Evolutionary conservation across 2,329 filamentous ascomycete genomes (phyloP).

Genomic region (Blastomyces gilchristii): DNA sequence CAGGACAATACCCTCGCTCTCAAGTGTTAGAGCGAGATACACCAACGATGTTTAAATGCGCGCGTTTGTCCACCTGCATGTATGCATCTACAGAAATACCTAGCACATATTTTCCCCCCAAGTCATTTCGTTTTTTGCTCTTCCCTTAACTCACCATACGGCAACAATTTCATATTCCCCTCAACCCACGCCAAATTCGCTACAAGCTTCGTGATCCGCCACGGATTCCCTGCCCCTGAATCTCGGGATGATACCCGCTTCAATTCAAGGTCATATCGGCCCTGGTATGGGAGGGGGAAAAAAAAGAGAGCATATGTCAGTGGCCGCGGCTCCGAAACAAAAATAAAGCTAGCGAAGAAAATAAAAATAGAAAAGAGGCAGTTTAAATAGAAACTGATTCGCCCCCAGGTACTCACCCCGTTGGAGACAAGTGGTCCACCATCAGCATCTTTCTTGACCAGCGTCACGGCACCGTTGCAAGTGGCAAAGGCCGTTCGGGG

Average conservation of each 20-base stretch:
- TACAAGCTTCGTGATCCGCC: neutral
- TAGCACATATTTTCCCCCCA: too few species aligned
- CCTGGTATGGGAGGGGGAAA: neutral
- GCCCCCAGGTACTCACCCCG: neutral
- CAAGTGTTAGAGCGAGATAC: neutral
- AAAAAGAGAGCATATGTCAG: neutral
- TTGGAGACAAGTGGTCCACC: neutral
- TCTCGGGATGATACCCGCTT: neutral
- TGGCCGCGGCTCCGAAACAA: neutral
- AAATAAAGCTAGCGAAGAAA: neutral
- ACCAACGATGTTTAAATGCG: too few species aligned
- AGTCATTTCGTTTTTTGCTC: neutral
- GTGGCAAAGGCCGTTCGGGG: slow-evolving; percentile 2
- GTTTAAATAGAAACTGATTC: neutral
- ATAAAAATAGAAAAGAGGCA: neutral
- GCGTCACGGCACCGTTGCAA: neutral
- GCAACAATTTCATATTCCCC: neutral
- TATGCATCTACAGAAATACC: neutral
- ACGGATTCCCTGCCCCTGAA: neutral
- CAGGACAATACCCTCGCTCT: neutral
- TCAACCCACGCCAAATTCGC: slow-evolving; percentile 1
- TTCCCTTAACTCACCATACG: too few species aligned
- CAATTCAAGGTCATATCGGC: slow-evolving; percentile 5
- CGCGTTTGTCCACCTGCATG: neutral
- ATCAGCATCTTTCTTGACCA: slow-evolving; percentile 1